Percentiles rank a stretch among this genome's conserved stretches.
These are phyloP conservation scores for Lactarius quietus DNA, from an alignment of 768 basidiomycete genomes.

Conservation along the genomic window DNA sequence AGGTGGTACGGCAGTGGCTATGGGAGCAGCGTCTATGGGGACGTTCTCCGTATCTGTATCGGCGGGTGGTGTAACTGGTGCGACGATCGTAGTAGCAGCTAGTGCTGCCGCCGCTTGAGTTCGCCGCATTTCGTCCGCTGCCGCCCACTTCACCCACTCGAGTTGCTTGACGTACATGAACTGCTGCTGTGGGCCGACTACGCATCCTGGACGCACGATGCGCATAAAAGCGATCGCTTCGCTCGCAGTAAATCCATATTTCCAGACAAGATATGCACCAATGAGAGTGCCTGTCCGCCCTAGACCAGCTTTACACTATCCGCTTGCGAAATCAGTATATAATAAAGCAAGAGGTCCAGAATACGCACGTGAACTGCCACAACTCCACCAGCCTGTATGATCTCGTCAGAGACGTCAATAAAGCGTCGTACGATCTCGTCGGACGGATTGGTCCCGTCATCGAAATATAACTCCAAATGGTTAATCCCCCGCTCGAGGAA, in stretches of 20 bases:
- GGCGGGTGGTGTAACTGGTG: slow-evolving; percentile 77
- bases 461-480: slow-evolving; percentile 92
- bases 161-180: slow-evolving; percentile 94
- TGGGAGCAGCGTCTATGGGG: slow-evolving; percentile 25
- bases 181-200: slow-evolving; percentile 91
- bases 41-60: slow-evolving; percentile 61
- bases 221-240: slow-evolving; percentile 99
- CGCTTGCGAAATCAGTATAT: slow-evolving; percentile 21
- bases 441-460: slow-evolving; percentile 96
- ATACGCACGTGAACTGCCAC: slow-evolving; percentile 82
- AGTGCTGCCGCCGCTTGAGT: slow-evolving; percentile 39
- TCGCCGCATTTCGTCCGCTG: slow-evolving; percentile 72
- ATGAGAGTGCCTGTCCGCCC: slow-evolving; percentile 96
- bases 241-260: slow-evolving; percentile 93
- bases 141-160: slow-evolving; percentile 93
- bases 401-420: slow-evolving; percentile 76
- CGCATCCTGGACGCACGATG: slow-evolving; percentile 90
- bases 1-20: slow-evolving; percentile 48
- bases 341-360: slow-evolving; percentile 7
- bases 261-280: slow-evolving; percentile 98
- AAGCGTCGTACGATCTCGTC: slow-evolving; percentile 93
- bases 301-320: slow-evolving; percentile 91
- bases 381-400: slow-evolving; percentile 73
- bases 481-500: slow-evolving; percentile 85
- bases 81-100: slow-evolving; percentile 47